These are phyloP conservation scores for Heritiera fomes DNA, from an alignment of 345 rosid genomes.

Conservation along the genomic window DNA sequence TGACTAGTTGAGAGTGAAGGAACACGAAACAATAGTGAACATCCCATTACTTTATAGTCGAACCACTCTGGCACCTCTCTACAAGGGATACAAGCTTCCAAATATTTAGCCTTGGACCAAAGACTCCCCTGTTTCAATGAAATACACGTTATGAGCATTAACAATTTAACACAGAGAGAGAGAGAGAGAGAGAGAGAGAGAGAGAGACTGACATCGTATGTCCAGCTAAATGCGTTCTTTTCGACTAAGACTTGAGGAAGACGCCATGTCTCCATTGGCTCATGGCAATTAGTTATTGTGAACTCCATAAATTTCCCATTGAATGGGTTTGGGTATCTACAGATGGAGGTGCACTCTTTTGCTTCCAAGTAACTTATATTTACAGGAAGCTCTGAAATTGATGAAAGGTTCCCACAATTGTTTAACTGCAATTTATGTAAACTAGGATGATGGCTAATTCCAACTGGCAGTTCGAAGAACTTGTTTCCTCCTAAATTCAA, in stretches of 20 bases:
- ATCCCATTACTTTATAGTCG: neutral
- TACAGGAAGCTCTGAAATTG: neutral
- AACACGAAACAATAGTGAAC: neutral
- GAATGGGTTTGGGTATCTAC: neutral
- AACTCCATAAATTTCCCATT: neutral
- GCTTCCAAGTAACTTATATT: fast-evolving
- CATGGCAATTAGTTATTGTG: neutral
- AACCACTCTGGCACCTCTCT: neutral
- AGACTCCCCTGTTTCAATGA: neutral
- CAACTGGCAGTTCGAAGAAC: neutral
- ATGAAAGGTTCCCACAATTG: neutral
- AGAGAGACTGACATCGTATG: too few species aligned
- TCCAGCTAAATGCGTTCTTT: too few species aligned
- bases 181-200: neutral
- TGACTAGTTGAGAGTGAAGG: neutral
- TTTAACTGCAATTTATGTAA: fast-evolving
- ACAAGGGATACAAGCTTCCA: neutral
- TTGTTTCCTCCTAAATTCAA: neutral
- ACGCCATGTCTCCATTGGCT: neutral
- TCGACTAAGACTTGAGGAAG: neutral
- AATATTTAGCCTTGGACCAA: neutral
- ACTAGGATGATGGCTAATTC: neutral
- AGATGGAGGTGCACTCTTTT: neutral
- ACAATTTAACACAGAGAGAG: neutral
- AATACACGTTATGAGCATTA: neutral